Evolutionary conservation across 768 basidiomycete species (phyloP).

Genomic region (Russula abietina): DNA sequence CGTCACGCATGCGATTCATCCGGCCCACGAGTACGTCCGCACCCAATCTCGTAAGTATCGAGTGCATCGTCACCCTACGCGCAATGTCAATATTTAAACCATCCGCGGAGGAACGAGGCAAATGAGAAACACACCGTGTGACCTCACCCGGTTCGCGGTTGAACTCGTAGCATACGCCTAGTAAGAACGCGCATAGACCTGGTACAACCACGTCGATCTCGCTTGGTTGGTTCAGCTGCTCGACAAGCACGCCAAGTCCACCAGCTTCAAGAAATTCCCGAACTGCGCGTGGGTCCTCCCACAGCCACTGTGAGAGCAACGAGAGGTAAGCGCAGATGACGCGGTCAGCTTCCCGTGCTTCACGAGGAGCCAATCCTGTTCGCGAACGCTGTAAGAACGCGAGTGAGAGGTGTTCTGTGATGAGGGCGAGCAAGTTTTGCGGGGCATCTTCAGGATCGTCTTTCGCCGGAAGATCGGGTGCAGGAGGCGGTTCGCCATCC

Average conservation of each 20-base stretch:
- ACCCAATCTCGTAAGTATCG: slow-evolving; percentile 85
- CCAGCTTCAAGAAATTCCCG: slow-evolving; percentile 87
- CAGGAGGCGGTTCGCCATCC: slow-evolving; percentile 38
- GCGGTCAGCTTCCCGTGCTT: slow-evolving; percentile 85
- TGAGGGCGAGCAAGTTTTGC: slow-evolving; percentile 72
- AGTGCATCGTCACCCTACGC: slow-evolving; percentile 71
- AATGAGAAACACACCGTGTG: slow-evolving; percentile 55
- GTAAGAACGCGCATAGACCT: slow-evolving; percentile 83
- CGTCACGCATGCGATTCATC: slow-evolving; percentile 83
- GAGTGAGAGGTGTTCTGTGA: slow-evolving; percentile 87
- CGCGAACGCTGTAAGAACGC: slow-evolving; percentile 73
- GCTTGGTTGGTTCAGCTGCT: slow-evolving; percentile 86
- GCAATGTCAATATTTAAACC: neutral
- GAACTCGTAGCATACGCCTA: slow-evolving; percentile 95
- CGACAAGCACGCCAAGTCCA: slow-evolving; percentile 85
- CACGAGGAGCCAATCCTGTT: slow-evolving; percentile 57
- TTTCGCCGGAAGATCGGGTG: slow-evolving; percentile 34
- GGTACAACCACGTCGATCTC: slow-evolving; percentile 84
- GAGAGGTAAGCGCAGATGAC: slow-evolving; percentile 81
- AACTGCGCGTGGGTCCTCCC: slow-evolving; percentile 89
- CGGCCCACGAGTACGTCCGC: slow-evolving; percentile 84
- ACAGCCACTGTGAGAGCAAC: slow-evolving; percentile 86
- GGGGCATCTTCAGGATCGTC: slow-evolving; percentile 53
- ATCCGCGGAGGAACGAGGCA: neutral
- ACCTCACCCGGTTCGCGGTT: slow-evolving; percentile 94